A percentile compares a stretch with the other conserved stretches of the same genome.
phyloP scores from a whole-genome alignment of 768 basidiomycete species.

The Hygrocybe punicea region DNA sequence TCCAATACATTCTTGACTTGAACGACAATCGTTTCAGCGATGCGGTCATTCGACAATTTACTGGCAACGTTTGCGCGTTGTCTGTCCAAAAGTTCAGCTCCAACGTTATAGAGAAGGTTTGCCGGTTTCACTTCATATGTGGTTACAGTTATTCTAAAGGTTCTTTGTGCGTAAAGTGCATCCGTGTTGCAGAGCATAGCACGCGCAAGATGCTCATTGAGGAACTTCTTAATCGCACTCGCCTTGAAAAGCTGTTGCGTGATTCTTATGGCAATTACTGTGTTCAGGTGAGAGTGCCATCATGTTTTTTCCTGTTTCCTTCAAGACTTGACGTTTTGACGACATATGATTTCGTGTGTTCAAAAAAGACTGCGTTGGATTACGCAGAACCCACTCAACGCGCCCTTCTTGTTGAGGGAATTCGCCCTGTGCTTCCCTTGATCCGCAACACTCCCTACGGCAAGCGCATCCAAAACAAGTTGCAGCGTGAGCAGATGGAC shows the following conservation, averaged over 20 bases:
- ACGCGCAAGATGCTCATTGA: conserved; percentile 94
- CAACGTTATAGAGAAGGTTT: conserved; percentile 95
- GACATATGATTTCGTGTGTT: conserved; percentile 11
- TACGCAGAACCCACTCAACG: conserved; percentile 96
- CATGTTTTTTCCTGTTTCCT: not conserved
- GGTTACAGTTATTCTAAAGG: not conserved
- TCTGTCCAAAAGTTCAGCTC: conserved; percentile 99
- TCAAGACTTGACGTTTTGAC: conserved; percentile 4
- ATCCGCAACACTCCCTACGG: conserved; percentile 99
- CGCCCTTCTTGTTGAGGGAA: conserved; percentile 89
- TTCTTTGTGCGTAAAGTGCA: conserved; percentile 42
- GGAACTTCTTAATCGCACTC: conserved; percentile 89
- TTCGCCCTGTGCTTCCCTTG: conserved; percentile 95
- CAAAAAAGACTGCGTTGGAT: conserved; percentile 93
- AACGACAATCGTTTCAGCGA: conserved; percentile 99
- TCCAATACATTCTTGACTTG: conserved; percentile 97
- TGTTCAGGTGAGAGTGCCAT: conserved; percentile 70
- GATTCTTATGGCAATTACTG: conserved; percentile 98
- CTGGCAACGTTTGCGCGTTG: conserved; percentile 94
- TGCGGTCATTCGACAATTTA: conserved; percentile 94
- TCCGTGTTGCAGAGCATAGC: conserved; percentile 94
- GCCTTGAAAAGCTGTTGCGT: conserved; percentile 90
- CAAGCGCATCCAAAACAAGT: conserved; percentile 97
- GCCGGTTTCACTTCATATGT: conserved; percentile 1
- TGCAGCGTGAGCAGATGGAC: conserved; percentile 90